Evolutionary conservation across 192 early-diverging fungal genomes (phyloP), one percentile per base, ranked within the genome.

Genomic region (Backusella mclennaniae): DNA sequence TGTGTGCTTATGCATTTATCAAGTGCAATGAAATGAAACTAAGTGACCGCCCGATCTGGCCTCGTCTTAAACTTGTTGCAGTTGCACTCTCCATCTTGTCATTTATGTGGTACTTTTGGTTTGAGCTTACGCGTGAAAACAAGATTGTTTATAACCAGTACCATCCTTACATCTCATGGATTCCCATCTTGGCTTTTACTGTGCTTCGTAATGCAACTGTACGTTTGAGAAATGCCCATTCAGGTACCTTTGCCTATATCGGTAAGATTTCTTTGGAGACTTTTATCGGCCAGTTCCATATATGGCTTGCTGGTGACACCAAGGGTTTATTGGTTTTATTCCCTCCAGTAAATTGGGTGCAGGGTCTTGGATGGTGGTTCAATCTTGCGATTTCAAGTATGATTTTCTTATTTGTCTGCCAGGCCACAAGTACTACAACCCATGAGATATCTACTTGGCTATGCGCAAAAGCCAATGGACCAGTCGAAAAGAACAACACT

Each of bases 261-360:
- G 94, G 92, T 3, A 84, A 82, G 35, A 89, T 89, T 69, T 92
- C 90, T 17, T 79, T 95, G 17, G 94, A 95, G 79, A 91, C 90
- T 21, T 95, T 95, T 73, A 91, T 95, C 78, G 89, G 91, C 9
- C 92, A 95, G 82, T 93, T 92, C 78, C 94, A 95, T 74, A 82
- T 93, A 67, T 95, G 91, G 87, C 77, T 95, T 68, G 94, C 89
- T 12, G 89, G 85, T 8, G 94, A 95, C 66, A 95, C 92, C 42
- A 92, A 92, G 69, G 94, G 88, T 14, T 52, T 93, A 21, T 74
- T 94, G 11, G 86, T 90, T 26, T 71, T 91, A 19, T 75, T 85
- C 7, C 39, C 68, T 49, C 4, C 53, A 36, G 81, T 79, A 33
- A 75, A 76, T 73, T 84, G 81, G 85, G n/a, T 69, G 4, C 75